Conservation (phyloP, 2,329 filamentous ascomycete species). For the Sphaerulina musiva region DNA sequence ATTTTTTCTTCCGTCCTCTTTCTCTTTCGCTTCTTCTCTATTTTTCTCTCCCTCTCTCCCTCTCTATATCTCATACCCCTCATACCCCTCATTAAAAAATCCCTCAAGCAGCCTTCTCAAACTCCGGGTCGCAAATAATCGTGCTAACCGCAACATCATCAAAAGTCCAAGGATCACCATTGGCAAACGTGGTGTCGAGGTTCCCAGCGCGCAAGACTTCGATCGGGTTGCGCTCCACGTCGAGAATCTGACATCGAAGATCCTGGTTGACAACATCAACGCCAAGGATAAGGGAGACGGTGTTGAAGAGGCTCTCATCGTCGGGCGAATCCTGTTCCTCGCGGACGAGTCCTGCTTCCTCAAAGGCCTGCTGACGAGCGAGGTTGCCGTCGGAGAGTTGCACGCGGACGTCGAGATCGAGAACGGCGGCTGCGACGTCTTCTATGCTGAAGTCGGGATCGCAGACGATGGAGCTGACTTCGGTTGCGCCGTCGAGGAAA, state of each 20-base stretch:
- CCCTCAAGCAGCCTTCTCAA: neutral
- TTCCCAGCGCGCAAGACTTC: slow-evolving; percentile 9
- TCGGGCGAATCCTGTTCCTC: slow-evolving; percentile 7
- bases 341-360: slow-evolving; percentile 7
- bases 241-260: slow-evolving; percentile 15
- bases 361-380: slow-evolving; percentile 10
- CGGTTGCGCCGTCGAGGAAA: slow-evolving; percentile 7
- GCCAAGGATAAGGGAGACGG: slow-evolving; percentile 7
- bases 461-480: slow-evolving; percentile 12
- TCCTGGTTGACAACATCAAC: slow-evolving; percentile 9
- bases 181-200: slow-evolving; percentile 14
- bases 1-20: too few species aligned
- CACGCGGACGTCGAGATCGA: slow-evolving; percentile 8
- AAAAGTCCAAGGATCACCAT: slow-evolving; percentile 15
- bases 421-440: neutral
- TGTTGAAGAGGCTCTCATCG: slow-evolving; percentile 9
- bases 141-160: slow-evolving; percentile 10
- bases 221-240: slow-evolving; percentile 5
- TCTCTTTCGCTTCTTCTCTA: too few species aligned
- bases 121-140: slow-evolving; percentile 11
- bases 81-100: too few species aligned
- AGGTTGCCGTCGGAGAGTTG: slow-evolving; percentile 14
- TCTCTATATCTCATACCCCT: too few species aligned
- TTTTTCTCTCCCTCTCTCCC: too few species aligned
- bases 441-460: slow-evolving; percentile 12